A percentile compares a stretch with the other conserved stretches of the same genome.
phyloP scores from a whole-genome alignment of 164 flowering plant species.

The Cinnamomum micranthum region DNA sequence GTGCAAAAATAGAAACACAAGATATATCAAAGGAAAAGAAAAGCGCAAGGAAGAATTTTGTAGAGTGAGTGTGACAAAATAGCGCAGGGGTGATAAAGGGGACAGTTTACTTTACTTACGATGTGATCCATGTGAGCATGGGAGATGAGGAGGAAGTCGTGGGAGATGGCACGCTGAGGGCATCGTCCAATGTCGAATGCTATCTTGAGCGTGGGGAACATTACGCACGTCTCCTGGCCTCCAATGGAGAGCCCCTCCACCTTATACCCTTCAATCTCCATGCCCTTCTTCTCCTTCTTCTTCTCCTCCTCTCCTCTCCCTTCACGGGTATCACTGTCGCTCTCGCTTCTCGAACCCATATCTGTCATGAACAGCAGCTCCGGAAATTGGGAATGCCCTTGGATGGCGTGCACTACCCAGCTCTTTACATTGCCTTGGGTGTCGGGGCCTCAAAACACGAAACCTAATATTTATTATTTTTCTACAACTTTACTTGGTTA shows the following conservation, averaged over 20 bases:
- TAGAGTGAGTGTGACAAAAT: too few species aligned
- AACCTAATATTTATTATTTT: too few species aligned
- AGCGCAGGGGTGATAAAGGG: too few species aligned
- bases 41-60: background rate
- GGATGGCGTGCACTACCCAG: too few species aligned
- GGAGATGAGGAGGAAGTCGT: conserved; percentile 87
- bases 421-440: too few species aligned
- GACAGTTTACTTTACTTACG: conserved; percentile 25
- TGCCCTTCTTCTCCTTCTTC: conserved; percentile 25
- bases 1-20: background rate
- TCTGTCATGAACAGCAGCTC: too few species aligned
- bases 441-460: too few species aligned
- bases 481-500: too few species aligned
- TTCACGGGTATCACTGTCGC: background rate
- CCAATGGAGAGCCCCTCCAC: conserved; percentile 83
- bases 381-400: too few species aligned
- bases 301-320: background rate
- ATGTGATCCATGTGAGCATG: conserved; percentile 98
- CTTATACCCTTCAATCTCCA: conserved; percentile 54
- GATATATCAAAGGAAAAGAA: background rate
- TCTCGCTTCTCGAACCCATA: background rate
- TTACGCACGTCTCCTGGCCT: conserved; percentile 97
- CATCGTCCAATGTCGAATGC: conserved; percentile 94
- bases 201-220: conserved; percentile 66
- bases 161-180: conserved; percentile 81